Evolutionary conservation across 2,329 filamentous ascomycete genomes (phyloP).

Genomic region (Aureobasidium melanogenum): DNA sequence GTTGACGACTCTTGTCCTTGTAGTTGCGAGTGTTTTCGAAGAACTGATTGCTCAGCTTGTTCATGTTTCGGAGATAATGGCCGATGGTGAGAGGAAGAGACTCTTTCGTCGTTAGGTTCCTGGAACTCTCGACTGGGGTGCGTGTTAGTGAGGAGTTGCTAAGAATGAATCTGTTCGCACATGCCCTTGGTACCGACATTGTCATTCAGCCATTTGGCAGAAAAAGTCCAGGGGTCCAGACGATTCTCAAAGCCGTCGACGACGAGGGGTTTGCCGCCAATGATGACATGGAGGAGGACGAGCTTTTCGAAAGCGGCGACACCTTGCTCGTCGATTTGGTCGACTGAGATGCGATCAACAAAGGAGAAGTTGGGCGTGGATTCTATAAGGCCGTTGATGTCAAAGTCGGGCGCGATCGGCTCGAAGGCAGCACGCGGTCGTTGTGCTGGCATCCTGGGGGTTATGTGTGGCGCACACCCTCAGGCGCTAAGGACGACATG

Average conservation of each 20-base stretch:
- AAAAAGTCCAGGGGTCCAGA: conserved; percentile 71
- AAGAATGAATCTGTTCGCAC: conserved; percentile 12
- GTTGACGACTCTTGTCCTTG: conserved; percentile 68
- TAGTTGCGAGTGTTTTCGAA: conserved; percentile 59
- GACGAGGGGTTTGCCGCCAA: conserved; percentile 78
- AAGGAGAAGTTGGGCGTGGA: conserved; percentile 77
- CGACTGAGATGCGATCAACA: conserved; percentile 68
- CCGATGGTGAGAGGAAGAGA: conserved; percentile 78
- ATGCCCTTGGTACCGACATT: conserved; percentile 70
- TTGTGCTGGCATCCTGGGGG: conserved; percentile 59
- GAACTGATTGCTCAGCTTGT: conserved; percentile 74
- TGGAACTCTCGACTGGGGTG: conserved; percentile 64
- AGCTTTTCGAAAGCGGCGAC: conserved; percentile 77
- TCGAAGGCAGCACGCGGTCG: conserved; percentile 85
- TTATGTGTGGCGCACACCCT: neutral
- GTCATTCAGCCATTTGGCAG: conserved; percentile 66
- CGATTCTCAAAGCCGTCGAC: conserved; percentile 78
- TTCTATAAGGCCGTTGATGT: conserved; percentile 67
- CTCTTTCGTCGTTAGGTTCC: conserved; percentile 64
- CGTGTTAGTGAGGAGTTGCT: neutral
- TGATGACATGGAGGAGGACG: conserved; percentile 72
- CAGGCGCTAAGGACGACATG: neutral
- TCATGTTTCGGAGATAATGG: conserved; percentile 86
- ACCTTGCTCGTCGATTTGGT: conserved; percentile 69
- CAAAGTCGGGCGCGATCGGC: conserved; percentile 77